Percentiles rank a stretch among this genome's conserved stretches.
Evolutionary conservation across 345 rosid species (phyloP).

Genomic region (Populus ilicifolia): DNA sequence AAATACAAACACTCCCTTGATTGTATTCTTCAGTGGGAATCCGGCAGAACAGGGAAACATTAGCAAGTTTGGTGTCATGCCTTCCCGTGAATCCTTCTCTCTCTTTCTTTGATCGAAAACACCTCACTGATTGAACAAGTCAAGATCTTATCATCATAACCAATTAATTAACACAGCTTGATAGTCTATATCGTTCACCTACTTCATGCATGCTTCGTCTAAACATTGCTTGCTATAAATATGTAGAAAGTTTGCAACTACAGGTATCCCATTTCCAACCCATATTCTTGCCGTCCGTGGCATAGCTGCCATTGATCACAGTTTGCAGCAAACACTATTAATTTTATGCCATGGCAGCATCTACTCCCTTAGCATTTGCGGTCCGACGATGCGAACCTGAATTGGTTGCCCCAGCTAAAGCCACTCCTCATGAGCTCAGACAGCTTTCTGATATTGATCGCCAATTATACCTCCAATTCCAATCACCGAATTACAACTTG

Average conservation of each 20-base stretch:
- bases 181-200: not conserved
- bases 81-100: no score
- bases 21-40: no score
- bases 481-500: slow-evolving; percentile 7
- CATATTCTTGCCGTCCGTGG: no score
- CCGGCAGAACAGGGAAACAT: no score
- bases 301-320: not conserved
- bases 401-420: not conserved
- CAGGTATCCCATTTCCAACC: not conserved
- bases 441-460: slow-evolving; percentile 21
- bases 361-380: not conserved
- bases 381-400: slow-evolving; percentile 16
- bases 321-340: not conserved
- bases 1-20: no score
- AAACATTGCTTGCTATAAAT: not conserved
- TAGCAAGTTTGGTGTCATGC: no score
- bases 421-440: slow-evolving; percentile 23
- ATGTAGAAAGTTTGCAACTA: not conserved
- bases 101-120: no score
- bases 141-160: not conserved
- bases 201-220: not conserved
- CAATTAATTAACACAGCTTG: no score
- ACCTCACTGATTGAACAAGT: not conserved
- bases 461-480: slow-evolving; percentile 13
- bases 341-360: not conserved